Conservation (phyloP, 1,284 basidiomycete genomes). For the Athelia sp. region DNA sequence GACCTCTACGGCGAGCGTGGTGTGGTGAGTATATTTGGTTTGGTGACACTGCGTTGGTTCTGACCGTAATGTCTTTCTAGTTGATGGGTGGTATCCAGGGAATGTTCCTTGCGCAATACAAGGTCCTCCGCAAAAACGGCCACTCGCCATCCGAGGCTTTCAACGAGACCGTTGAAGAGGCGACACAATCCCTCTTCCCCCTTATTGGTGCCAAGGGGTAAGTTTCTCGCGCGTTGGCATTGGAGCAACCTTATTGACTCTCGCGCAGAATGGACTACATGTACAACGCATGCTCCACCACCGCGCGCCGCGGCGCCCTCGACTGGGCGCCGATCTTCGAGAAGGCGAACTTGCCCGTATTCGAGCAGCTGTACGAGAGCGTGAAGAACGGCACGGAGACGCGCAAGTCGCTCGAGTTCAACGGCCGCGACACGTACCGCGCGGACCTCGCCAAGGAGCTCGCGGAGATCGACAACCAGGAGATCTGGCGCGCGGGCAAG, state of each 20-base stretch:
- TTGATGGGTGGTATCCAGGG: conserved; percentile 62
- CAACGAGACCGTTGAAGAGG: conserved; percentile 99
- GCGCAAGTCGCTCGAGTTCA: conserved; percentile 95
- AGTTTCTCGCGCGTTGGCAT: conserved; percentile 15
- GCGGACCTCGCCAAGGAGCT: conserved; percentile 93
- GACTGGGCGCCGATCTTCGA: conserved; percentile 99
- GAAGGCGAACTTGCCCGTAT: conserved; percentile 89
- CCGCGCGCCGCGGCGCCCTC: conserved; percentile 95
- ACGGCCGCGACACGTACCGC: conserved; percentile 89
- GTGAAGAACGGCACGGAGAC: conserved; percentile 96
- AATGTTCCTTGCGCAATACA: conserved; percentile 98
- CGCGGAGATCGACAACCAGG: conserved; percentile 92
- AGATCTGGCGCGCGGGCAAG: conserved; percentile 95
- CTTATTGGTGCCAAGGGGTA: conserved; percentile 93
- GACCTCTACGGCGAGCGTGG: conserved; percentile 99
- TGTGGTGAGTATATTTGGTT: conserved; percentile 60
- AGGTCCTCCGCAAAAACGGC: conserved; percentile 97
- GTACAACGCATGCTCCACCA: conserved; percentile 99
- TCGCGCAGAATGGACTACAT: conserved; percentile 95
- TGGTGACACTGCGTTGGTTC: conserved; percentile 7
- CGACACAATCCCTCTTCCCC: conserved; percentile 97
- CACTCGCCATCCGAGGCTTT: conserved; percentile 98
- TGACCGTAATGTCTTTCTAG: too few species aligned
- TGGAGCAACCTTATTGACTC: neutral
- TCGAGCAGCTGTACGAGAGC: conserved; percentile 92